phyloP scores from a whole-genome alignment of 805 yeast genomes.

The Yarrowia bubula region DNA sequence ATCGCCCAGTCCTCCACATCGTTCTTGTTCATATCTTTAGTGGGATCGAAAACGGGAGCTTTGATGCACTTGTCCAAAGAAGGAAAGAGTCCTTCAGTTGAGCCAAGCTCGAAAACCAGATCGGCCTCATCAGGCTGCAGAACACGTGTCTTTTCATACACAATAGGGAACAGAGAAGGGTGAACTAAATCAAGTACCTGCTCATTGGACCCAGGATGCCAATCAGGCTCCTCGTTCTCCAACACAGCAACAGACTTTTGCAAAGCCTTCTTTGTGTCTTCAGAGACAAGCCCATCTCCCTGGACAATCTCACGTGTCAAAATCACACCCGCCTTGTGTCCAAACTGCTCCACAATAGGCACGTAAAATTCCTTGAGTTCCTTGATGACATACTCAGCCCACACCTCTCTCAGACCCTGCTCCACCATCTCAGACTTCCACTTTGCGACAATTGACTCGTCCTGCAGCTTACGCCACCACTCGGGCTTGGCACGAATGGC shows the following conservation, averaged over 20 bases:
- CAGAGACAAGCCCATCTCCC: conserved; percentile 33
- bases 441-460: conserved; percentile 34
- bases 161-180: conserved; percentile 45
- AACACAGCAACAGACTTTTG: background rate
- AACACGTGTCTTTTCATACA: conserved; percentile 34
- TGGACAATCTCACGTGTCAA: conserved; percentile 35
- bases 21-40: background rate
- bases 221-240: conserved; percentile 36
- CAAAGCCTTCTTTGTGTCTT: conserved; percentile 8
- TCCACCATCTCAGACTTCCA: conserved; percentile 37
- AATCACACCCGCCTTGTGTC: conserved; percentile 31
- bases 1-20: conserved; percentile 23
- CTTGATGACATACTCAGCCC: conserved; percentile 36
- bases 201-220: conserved; percentile 43
- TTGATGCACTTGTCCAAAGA: conserved; percentile 7
- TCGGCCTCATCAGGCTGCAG: background rate
- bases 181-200: conserved; percentile 45
- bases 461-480: conserved; percentile 38
- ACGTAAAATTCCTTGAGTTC: conserved; percentile 41
- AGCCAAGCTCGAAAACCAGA: background rate
- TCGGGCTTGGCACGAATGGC: conserved; percentile 37
- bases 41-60: background rate
- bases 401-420: conserved; percentile 30
- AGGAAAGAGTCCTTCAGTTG: background rate
- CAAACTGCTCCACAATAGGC: conserved; percentile 24